Evolutionary conservation across 1,139 yeast species (phyloP), one percentile per base, ranked within the genome.

Genomic region (Blastobotrys ciferrii): DNA sequence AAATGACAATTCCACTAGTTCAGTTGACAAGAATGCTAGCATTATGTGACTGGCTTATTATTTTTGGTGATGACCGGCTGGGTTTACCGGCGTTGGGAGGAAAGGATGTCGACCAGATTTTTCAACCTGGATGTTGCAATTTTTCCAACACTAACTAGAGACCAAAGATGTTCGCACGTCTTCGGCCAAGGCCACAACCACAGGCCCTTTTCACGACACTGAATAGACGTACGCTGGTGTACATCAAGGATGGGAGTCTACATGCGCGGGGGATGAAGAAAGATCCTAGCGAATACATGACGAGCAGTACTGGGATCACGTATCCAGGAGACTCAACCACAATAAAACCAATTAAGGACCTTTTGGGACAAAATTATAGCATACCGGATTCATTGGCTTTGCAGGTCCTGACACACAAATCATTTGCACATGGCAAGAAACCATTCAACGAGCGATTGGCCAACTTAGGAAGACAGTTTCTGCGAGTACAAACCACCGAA

Each of bases 391-490:
- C 65, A 17, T 59, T 86, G 52, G 73, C 85, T 33, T 71, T 88
- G 53, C 97, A 91, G 69, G 81, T 86, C 32, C 71, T 89, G 60
- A 89, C 97, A 11, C 97, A 91, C 70, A 91, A 91, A 70, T 87
- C 96, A 37, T 91, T 89, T 74, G 95, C 95, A 6, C 94, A 87
- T 68, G 97, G 96, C 13, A 74, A 79, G 53, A 82, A 83, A 60
- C 96, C 97, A 15, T 87, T 84, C 68, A 91, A 91, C 68, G 96
- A 88, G 64, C 86, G 85, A 66, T 73, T 91, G 60, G 76, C 87
- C 20, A 77, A 84, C 45, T 71, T 87, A 68, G 98, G 98, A n/a
- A 70, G 79, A 36, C 87, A 85, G 64, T 73, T 85, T 58, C 70
- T 87, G 57, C 81, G 84, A 60, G 71, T 83, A 52, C 76, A 73